phyloP scores from a whole-genome alignment of 2,329 filamentous ascomycete species.

The Aspergillus tanneri region DNA sequence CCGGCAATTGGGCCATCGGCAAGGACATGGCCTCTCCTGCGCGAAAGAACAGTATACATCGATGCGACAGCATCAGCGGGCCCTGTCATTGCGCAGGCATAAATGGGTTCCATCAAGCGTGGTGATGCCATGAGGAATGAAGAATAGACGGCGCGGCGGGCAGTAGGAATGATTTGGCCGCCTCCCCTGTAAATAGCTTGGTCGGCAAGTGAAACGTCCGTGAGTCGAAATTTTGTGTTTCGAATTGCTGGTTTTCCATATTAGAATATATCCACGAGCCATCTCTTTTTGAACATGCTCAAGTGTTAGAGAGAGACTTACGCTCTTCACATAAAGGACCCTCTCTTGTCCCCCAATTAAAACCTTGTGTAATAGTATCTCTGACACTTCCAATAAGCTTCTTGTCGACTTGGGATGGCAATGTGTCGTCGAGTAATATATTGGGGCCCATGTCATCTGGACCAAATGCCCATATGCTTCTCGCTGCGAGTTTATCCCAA shows the following conservation, averaged over 20 bases:
- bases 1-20: constrained; percentile 93
- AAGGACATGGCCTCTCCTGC: constrained; percentile 86
- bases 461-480: constrained; percentile 98
- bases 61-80: constrained; percentile 84
- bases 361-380: constrained; percentile 92
- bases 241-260: constrained; percentile 68
- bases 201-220: constrained; percentile 78
- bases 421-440: constrained; percentile 92
- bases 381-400: constrained; percentile 82
- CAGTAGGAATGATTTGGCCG: constrained; percentile 95
- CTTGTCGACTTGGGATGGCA: constrained; percentile 92
- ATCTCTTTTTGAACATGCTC: background rate
- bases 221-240: constrained; percentile 96
- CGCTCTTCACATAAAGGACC: constrained; percentile 96
- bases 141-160: constrained; percentile 87
- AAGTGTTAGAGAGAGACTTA: constrained; percentile 50
- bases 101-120: constrained; percentile 94
- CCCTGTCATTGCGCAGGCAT: constrained; percentile 87
- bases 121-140: constrained; percentile 97
- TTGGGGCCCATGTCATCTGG: constrained; percentile 94
- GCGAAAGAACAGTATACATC: constrained; percentile 86
- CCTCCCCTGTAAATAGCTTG: constrained; percentile 94
- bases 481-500: constrained; percentile 89
- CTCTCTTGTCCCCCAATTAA: constrained; percentile 94
- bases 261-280: constrained; percentile 10